These are phyloP conservation scores for Leptographium wingfieldii DNA, from an alignment of 2,329 filamentous ascomycete species.

Conservation along the genomic window DNA sequence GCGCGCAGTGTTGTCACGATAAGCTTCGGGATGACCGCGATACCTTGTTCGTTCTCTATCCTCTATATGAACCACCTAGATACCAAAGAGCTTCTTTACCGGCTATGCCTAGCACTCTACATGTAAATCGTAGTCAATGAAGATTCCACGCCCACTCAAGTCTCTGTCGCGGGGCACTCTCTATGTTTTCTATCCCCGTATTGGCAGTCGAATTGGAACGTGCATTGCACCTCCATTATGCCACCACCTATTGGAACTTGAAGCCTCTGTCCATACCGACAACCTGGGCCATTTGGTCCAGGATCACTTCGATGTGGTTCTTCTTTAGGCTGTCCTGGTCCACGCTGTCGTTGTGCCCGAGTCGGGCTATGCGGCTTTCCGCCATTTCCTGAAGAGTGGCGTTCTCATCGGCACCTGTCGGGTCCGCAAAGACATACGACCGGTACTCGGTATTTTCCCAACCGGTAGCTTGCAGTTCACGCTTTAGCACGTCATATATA, in stretches of 20 bases:
- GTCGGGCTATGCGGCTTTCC: conserved; percentile 28
- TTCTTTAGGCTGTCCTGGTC: conserved; percentile 33
- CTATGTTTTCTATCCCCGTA: not conserved
- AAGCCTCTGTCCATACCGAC: not conserved
- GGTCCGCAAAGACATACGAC: conserved; percentile 50
- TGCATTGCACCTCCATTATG: not conserved
- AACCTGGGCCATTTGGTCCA: conserved; percentile 1
- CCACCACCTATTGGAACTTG: not conserved
- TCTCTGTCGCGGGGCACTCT: not conserved
- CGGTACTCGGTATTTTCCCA: conserved; percentile 66
- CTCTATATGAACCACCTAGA: not conserved
- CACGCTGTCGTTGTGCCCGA: conserved; percentile 27
- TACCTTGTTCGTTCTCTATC: not conserved
- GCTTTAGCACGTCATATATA: not conserved
- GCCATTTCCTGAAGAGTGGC: conserved; percentile 35
- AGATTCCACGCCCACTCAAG: not conserved
- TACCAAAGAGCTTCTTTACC: not conserved
- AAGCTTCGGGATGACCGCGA: not conserved
- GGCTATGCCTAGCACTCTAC: not conserved
- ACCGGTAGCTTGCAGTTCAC: conserved; percentile 38
- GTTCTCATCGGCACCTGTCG: conserved; percentile 32
- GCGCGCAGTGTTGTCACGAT: not conserved
- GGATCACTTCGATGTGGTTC: conserved; percentile 19
- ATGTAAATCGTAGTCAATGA: not conserved
- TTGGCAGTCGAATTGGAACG: not conserved